A percentile compares a stretch with the other conserved stretches of the same genome.
These are phyloP conservation scores for Tuctoria greenei DNA, from an alignment of 176 grass and related monocot species.

Conservation along the genomic window DNA sequence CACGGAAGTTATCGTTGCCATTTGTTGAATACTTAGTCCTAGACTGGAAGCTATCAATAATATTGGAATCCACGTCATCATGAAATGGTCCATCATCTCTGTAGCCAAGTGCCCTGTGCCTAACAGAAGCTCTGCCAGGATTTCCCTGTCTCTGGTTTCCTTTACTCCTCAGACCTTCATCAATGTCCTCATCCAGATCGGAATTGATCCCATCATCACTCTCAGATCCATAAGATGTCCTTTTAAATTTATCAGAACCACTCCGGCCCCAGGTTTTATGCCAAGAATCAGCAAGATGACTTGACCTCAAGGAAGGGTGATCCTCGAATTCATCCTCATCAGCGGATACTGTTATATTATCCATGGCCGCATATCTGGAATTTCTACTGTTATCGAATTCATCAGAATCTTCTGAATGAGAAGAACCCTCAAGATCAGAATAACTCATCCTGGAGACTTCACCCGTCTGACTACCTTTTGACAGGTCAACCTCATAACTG, in stretches of 20 bases:
- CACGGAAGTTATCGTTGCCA: constrained; percentile 15
- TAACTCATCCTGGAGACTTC: constrained; percentile 68
- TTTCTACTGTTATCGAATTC: constrained; percentile 42
- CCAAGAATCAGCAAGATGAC: constrained; percentile 51
- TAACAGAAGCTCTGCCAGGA: constrained; percentile 20
- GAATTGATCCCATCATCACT: constrained; percentile 45
- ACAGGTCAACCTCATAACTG: constrained; percentile 77
- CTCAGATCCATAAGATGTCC: constrained; percentile 34
- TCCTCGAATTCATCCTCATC: constrained; percentile 54
- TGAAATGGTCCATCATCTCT: constrained; percentile 47
- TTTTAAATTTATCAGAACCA: constrained; percentile 25
- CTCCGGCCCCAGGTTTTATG: constrained; percentile 36
- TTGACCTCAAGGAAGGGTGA: constrained; percentile 50
- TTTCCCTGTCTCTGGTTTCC: constrained; percentile 8
- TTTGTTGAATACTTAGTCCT: constrained; percentile 36
- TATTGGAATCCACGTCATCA: constrained; percentile 48
- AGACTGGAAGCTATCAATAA: constrained; percentile 34
- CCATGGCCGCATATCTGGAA: constrained; percentile 31
- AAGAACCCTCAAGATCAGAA: constrained; percentile 67
- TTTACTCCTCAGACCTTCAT: constrained; percentile 39
- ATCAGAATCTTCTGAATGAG: constrained; percentile 57
- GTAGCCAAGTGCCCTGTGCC: constrained; percentile 34
- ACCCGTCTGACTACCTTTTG: constrained; percentile 50
- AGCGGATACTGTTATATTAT: constrained; percentile 39
- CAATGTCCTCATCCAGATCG: constrained; percentile 62